Evolutionary conservation across 495 filamentous ascomycete species (phyloP).

Genomic region (Talaromyces adpressus): DNA sequence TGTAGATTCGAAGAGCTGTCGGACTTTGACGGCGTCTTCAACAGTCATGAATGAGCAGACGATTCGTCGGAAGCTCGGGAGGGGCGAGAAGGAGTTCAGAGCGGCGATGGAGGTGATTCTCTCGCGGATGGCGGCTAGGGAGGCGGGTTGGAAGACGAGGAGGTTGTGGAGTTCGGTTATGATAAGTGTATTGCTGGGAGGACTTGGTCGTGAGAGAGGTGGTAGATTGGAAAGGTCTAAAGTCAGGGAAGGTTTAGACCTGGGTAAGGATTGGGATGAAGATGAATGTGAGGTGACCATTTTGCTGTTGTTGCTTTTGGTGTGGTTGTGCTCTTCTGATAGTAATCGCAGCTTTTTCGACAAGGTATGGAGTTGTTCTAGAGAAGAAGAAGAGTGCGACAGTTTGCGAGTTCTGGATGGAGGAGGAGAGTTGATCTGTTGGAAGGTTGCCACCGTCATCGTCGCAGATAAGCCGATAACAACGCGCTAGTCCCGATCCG

Average conservation of each 20-base stretch:
- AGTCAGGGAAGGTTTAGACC: slow-evolving; percentile 50
- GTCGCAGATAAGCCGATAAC: slow-evolving; percentile 1
- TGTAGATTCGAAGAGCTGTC: slow-evolving; percentile 45
- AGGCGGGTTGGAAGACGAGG: slow-evolving; percentile 69
- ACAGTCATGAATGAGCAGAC: slow-evolving; percentile 76
- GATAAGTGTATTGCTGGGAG: slow-evolving; percentile 88
- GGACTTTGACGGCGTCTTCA: slow-evolving; percentile 65
- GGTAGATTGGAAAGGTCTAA: slow-evolving; percentile 80
- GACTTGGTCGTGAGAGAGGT: slow-evolving; percentile 66
- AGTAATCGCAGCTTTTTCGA: neutral
- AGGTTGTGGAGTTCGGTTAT: slow-evolving; percentile 78
- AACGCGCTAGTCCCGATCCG: neutral
- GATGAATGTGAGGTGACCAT: neutral
- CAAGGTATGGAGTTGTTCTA: neutral
- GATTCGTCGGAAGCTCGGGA: slow-evolving; percentile 89
- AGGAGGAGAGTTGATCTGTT: neutral
- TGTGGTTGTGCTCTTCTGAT: slow-evolving; percentile 27
- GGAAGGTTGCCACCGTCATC: slow-evolving; percentile 7
- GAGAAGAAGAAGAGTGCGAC: neutral
- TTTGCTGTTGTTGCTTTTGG: neutral
- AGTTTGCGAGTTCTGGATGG: neutral
- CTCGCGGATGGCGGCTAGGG: slow-evolving; percentile 67
- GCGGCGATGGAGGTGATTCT: slow-evolving; percentile 59
- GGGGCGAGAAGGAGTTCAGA: slow-evolving; percentile 82
- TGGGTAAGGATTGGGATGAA: neutral